Percentiles rank a stretch among this genome's conserved stretches.
Evolutionary conservation across 768 basidiomycete species (phyloP).

Genomic region (Trametes maxima): DNA sequence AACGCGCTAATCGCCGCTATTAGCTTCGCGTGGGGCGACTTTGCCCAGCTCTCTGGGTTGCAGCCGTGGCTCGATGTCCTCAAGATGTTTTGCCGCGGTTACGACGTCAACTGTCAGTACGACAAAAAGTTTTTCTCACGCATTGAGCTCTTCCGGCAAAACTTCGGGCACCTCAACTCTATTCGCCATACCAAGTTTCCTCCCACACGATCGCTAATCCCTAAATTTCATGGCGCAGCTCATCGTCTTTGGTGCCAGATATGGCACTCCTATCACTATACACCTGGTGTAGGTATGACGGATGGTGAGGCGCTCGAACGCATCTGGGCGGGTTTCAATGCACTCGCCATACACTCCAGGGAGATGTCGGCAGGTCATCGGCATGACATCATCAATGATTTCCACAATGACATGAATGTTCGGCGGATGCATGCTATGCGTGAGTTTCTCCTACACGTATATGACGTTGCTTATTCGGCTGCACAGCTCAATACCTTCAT

Average conservation of each 20-base stretch:
- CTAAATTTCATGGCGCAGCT: conserved; percentile 23
- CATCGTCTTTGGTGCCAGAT: conserved; percentile 13
- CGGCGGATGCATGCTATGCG: conserved; percentile 10
- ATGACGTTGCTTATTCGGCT: neutral
- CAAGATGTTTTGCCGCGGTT: conserved; percentile 15
- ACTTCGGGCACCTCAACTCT: neutral
- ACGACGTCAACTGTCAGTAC: conserved; percentile 35
- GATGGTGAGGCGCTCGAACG: conserved; percentile 24
- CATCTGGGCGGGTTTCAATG: conserved; percentile 19
- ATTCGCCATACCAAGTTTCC: neutral
- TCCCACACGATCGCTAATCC: conserved; percentile 4
- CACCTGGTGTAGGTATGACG: conserved; percentile 18
- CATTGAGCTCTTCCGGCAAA: conserved; percentile 10
- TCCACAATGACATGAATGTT: conserved; percentile 19
- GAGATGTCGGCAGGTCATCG: conserved; percentile 25
- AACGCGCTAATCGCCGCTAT: too few relatives aligned
- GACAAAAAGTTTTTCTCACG: conserved; percentile 16
- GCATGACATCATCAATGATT: conserved; percentile 27
- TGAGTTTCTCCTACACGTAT: neutral
- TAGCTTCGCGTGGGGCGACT: conserved; percentile 20
- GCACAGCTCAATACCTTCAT: neutral
- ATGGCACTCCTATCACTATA: conserved; percentile 10
- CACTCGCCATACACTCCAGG: conserved; percentile 1
- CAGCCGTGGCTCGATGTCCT: conserved; percentile 10
- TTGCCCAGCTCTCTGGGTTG: conserved; percentile 12